Percentiles rank a stretch among this genome's conserved stretches.
Evolutionary conservation across 23 red algal genomes (phyloP).

Genomic region (Gracilaria gracilis): DNA sequence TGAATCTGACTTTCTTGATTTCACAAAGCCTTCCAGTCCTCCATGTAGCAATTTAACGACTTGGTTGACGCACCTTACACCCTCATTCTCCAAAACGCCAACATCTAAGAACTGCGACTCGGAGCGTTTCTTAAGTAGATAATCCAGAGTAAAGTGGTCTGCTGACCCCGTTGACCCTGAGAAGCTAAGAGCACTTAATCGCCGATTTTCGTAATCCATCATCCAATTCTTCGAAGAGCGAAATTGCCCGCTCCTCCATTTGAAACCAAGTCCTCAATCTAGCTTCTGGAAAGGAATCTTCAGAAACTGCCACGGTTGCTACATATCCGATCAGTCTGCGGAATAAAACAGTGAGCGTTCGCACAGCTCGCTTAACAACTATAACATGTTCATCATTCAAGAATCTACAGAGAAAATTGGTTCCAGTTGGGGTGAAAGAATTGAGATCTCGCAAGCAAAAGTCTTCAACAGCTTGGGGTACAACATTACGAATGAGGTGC

Average conservation of each 20-base stretch:
- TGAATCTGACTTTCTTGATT: not conserved
- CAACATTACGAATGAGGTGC: constrained; percentile 46
- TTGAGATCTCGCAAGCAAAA: constrained; percentile 49
- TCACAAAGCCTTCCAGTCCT: constrained; percentile 54
- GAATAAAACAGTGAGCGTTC: constrained; percentile 60
- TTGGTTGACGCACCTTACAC: constrained; percentile 52
- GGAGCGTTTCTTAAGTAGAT: constrained; percentile 47
- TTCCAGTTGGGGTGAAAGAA: constrained; percentile 48
- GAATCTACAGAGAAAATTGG: constrained; percentile 31
- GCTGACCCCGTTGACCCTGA: constrained; percentile 53
- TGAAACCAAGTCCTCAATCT: constrained; percentile 51
- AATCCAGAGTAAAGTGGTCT: constrained; percentile 78
- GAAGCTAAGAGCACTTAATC: constrained; percentile 72
- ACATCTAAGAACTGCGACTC: constrained; percentile 39
- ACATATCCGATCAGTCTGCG: constrained; percentile 66
- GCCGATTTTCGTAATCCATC: constrained; percentile 58
- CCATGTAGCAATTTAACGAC: constrained; percentile 46
- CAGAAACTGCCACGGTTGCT: constrained; percentile 35
- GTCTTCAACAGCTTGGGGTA: constrained; percentile 62
- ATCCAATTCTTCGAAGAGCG: constrained; percentile 44
- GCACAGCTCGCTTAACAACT: constrained; percentile 54
- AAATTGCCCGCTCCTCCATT: constrained; percentile 59
- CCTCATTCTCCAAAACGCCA: constrained; percentile 37
- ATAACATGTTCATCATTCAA: constrained; percentile 60
- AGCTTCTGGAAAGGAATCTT: constrained; percentile 44